A percentile compares a stretch with the other conserved stretches of the same genome.
Conservation (phyloP, 306 rosid genomes). For the Inga oerstediana region DNA sequence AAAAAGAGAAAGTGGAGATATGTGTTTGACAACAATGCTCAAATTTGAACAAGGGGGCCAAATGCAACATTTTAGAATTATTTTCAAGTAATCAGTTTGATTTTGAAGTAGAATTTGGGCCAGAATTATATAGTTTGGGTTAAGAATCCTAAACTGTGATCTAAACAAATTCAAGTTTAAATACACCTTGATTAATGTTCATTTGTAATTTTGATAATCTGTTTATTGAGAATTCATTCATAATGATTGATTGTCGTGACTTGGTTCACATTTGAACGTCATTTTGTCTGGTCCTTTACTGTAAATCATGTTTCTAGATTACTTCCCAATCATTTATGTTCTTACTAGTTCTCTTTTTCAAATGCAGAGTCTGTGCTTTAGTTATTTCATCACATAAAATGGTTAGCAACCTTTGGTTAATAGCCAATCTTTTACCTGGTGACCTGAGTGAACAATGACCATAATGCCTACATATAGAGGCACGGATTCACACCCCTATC, state of each 20-base stretch:
- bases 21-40: background rate
- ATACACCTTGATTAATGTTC: too few species aligned
- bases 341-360: background rate
- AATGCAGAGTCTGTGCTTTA: conserved; percentile 20
- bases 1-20: background rate
- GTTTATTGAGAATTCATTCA: background rate
- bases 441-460: background rate
- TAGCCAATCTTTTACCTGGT: background rate
- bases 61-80: background rate
- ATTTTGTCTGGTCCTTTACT: background rate
- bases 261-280: background rate
- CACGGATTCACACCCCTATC: conserved; percentile 63
- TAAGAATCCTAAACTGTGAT: too few species aligned
- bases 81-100: too few species aligned
- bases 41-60: background rate
- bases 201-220: background rate
- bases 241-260: background rate
- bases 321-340: background rate
- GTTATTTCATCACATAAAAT: background rate
- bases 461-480: conserved; percentile 59
- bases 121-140: background rate
- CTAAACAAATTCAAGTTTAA: too few species aligned
- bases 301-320: background rate
- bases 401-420: background rate
- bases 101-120: background rate